Percentiles rank a stretch among this genome's conserved stretches.
These are phyloP conservation scores for Beauveria bassiana DNA, from an alignment of 2,329 filamentous ascomycete genomes.

Conservation along the genomic window DNA sequence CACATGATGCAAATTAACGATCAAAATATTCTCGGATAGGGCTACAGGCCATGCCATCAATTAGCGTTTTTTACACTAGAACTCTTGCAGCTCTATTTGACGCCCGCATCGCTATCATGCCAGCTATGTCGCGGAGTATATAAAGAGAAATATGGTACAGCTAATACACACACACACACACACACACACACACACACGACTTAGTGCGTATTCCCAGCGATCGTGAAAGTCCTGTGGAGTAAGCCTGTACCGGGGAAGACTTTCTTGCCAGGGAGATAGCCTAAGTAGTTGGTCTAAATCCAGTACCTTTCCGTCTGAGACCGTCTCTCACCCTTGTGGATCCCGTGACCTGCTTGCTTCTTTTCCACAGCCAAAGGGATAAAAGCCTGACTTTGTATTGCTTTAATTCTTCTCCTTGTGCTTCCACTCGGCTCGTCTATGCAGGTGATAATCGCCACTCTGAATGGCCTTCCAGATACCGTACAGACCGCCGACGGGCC, in stretches of 20 bases:
- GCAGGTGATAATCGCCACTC: conserved; percentile 48
- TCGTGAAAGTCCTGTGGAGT: too few species aligned
- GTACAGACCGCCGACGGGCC: conserved; percentile 51
- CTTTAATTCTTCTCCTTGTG: conserved; percentile 28
- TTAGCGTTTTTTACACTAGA: not conserved
- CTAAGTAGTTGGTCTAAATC: too few species aligned
- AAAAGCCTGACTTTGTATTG: not conserved
- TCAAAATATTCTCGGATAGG: not conserved
- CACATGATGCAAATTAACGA: not conserved
- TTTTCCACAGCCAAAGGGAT: too few species aligned
- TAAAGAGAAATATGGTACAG: not conserved
- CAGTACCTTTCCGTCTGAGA: too few species aligned
- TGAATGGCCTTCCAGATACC: conserved; percentile 52
- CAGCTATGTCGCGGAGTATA: not conserved
- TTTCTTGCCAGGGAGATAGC: too few species aligned
- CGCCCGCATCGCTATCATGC: not conserved
- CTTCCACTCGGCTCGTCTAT: conserved; percentile 47
- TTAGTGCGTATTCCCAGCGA: too few species aligned
- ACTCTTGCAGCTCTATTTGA: not conserved
- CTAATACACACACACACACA: not conserved
- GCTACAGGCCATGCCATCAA: conserved; percentile 1
- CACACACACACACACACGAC: too few species aligned
- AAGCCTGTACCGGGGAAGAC: too few species aligned
- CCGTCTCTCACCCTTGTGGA: too few species aligned
- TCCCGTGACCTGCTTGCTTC: too few species aligned